Conservation (phyloP, 139 green algal genomes). For the Micractinium sp. region DNA sequence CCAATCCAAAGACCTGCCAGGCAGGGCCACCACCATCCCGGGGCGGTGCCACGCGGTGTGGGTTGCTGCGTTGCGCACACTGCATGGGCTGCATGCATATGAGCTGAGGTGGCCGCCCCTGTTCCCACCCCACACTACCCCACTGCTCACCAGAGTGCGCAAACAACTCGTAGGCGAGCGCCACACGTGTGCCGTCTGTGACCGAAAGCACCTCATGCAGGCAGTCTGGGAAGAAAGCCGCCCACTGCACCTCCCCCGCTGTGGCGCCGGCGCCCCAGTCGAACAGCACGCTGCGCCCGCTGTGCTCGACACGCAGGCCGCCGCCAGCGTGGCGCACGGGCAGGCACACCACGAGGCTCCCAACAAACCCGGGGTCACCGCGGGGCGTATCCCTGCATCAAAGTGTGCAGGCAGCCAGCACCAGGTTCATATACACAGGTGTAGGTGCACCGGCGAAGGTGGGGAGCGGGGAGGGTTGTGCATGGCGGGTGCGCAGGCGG, state of each 20-base stretch:
- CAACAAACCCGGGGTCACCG: background rate
- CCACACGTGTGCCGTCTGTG: background rate
- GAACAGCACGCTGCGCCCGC: background rate
- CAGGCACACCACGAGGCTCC: constrained; percentile 1
- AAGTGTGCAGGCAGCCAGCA: too few species aligned
- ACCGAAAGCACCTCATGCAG: constrained; percentile 4
- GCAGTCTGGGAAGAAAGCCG: background rate
- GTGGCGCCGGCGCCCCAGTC: background rate
- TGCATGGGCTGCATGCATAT: too few species aligned
- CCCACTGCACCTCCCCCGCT: background rate
- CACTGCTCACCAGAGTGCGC: background rate
- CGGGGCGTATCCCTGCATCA: constrained; percentile 9
- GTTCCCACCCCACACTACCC: too few species aligned
- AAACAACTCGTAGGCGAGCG: constrained; percentile 12
- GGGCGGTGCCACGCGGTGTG: too few species aligned
- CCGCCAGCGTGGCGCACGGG: background rate
- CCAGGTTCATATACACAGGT: too few species aligned
- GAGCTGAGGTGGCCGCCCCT: too few species aligned
- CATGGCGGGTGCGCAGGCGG: too few species aligned
- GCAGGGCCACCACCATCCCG: too few species aligned
- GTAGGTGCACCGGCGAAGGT: too few species aligned
- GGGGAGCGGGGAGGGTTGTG: too few species aligned
- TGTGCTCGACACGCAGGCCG: background rate
- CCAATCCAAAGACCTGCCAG: too few species aligned
- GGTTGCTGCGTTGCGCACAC: too few species aligned